Evolutionary conservation across 2,329 filamentous ascomycete genomes (phyloP), one percentile per base, ranked within the genome.

Genomic region (Trichoderma cornu-damae): DNA sequence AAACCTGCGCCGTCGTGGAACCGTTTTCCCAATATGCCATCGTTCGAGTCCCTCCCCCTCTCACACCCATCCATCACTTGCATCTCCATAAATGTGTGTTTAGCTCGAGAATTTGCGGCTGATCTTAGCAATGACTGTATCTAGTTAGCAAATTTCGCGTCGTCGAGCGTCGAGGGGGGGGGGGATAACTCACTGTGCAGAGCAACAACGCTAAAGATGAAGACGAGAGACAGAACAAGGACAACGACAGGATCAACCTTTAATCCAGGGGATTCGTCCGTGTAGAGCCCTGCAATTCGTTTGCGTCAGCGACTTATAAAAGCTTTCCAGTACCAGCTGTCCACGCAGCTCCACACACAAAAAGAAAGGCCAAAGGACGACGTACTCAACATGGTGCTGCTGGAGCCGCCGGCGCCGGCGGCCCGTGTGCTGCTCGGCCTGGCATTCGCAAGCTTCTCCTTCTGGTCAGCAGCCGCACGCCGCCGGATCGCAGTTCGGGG

Each of bases 231-330:
- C 67, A 99, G 82, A 65, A 96, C 94, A 70, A 99, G 83, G 63
- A 99, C 93, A 64, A 99, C 92, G 60, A 99, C 94, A 20, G 94
- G 94, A 74, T 99, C 94, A 64, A 99, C 94, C 80, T 96, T 96
- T 68, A 99, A 80, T 61, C 94, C 94, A 59, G 94, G 94, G 64
- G 90, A 96, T 80, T 99, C 94, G 72, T 99, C 94, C 59, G 94
- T 99, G 85, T 99, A 99, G 43, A 99, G 87, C 76, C 85, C 88
- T 91, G 60, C 42, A 32, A 24, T 9, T 16, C 2, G n/a, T 20
- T 24, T 16, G 28, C 18, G 51, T 59, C 42, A 59, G 57, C 37
- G 14, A 32, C 18, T 40, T 14, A 16, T 18, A 14, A 3, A 18
- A 6, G n/a, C n/a, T 14, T 38, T 2, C n/a, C 22, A 37, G 14